Base-by-base conservation (phyloP, 805 yeast genomes). In the Starmerella powellii region DNA sequence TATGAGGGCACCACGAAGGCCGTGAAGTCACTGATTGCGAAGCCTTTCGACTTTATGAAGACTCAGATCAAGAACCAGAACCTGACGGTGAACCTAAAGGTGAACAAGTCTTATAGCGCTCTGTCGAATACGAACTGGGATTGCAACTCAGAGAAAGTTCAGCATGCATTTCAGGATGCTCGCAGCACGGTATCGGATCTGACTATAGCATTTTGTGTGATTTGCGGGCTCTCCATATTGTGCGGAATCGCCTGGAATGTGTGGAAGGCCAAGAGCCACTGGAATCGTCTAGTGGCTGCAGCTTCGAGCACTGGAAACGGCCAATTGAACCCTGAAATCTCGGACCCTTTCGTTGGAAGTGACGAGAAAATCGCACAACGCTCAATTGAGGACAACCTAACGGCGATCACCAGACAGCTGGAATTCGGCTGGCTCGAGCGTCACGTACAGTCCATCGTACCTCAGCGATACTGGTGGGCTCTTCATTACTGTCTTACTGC, bases 1-100 rank as follows among this genome's bases (percentile, higher is more conserved):
- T 84, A 84, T 57, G 73, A 71, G 2, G 67, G 70, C 6, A 77
- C 84, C 3, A 71, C 76, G 54, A 72, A 76, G 45, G 68, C 70
- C 17, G 76, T 91, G 0, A 67, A 73, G 33, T 42, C 56, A 0
- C 51, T 76, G 31, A 68, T 88, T 8, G 61, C 70, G 2, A 54
- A 51, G 2, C 95, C 95, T 0, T 82, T 85, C 53, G 66, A 67
- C 1, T 45, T 55, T 11, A 58, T 80, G 2, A 64, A 68, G 32
- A 47, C 56, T 1, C 62, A 67, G 38, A 55, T 80, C 5, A 41
- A 34, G 12, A 16, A 16, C 17, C 16, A 48, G 12, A 50, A 50
- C 20, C 11, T 38, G 10, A 39, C 48, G 1, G 16, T 36, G 11
- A 31, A 15, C 2, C 11, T 44, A 5, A n/a, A 17, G 13, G 5